These are phyloP conservation scores for Mycena floridula DNA, from an alignment of 768 basidiomycete genomes.

Conservation along the genomic window DNA sequence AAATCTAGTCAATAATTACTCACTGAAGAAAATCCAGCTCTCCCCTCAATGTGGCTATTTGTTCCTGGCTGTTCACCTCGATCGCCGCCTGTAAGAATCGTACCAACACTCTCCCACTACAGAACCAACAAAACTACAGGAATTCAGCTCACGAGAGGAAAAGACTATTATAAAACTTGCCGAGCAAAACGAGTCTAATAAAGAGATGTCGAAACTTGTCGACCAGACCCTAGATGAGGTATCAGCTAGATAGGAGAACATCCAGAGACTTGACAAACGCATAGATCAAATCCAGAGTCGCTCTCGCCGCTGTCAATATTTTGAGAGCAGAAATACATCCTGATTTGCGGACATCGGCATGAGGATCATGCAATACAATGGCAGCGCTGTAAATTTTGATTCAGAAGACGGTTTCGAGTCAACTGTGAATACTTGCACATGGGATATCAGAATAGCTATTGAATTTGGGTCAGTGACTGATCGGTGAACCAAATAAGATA, in stretches of 20 bases:
- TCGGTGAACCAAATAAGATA: no score
- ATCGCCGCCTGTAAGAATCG: conserved; percentile 62
- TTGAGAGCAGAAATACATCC: conserved; percentile 66
- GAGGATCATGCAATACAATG: conserved; percentile 72
- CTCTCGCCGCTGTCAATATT: conserved; percentile 60
- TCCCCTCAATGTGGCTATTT: conserved; percentile 48
- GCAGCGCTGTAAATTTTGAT: conserved; percentile 46
- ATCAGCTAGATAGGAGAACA: no score
- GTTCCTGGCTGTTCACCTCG: conserved; percentile 48
- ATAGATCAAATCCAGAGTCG: conserved; percentile 63
- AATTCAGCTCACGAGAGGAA: neutral
- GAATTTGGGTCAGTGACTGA: no score
- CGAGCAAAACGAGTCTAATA: conserved; percentile 64
- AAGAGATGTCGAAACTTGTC: conserved; percentile 67
- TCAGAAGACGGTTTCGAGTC: conserved; percentile 24
- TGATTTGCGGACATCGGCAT: conserved; percentile 51
- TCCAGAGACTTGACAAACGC: no score
- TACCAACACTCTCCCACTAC: conserved; percentile 57
- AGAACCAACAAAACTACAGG: conserved; percentile 61
- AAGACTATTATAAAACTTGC: conserved; percentile 39
- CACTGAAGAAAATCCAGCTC: conserved; percentile 71
- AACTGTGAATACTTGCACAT: conserved; percentile 22
- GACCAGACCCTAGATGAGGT: conserved; percentile 49
- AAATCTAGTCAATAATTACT: conserved; percentile 4
- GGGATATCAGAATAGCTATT: conserved; percentile 22